Conservation (phyloP, 768 basidiomycete species). For the Amanita exitialis region DNA sequence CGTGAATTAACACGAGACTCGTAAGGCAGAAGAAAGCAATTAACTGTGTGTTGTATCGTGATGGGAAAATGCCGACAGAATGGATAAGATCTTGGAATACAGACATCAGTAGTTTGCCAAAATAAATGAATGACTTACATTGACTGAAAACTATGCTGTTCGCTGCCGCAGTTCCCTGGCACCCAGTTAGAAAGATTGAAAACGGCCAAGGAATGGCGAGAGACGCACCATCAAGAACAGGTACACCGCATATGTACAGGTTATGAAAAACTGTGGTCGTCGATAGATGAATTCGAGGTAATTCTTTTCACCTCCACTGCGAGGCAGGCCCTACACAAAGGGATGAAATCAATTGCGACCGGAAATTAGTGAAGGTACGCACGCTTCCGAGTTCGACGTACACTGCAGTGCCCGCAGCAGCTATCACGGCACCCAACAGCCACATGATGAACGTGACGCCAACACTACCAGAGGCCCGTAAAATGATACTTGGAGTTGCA, state of each 20-base stretch:
- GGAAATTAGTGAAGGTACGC: conserved; percentile 9
- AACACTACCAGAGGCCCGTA: conserved; percentile 59
- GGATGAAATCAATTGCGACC: background rate
- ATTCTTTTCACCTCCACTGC: conserved; percentile 69
- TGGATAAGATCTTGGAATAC: conserved; percentile 42
- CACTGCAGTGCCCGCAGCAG: conserved; percentile 57
- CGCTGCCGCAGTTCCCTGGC: conserved; percentile 49
- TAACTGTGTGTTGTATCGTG: conserved; percentile 37
- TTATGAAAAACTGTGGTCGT: conserved; percentile 48
- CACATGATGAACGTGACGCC: conserved; percentile 63
- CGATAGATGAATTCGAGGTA: conserved; percentile 64
- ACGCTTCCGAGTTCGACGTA: conserved; percentile 74
- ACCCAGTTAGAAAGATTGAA: background rate
- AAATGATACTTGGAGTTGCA: conserved; percentile 59
- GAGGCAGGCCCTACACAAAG: conserved; percentile 45
- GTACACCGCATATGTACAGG: conserved; percentile 50
- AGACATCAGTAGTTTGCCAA: background rate
- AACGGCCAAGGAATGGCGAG: background rate
- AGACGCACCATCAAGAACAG: conserved; percentile 42
- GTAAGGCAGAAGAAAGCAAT: conserved; percentile 47
- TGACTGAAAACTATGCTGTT: conserved; percentile 62
- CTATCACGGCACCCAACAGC: conserved; percentile 56
- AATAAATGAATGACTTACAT: conserved; percentile 32
- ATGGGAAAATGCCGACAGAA: conserved; percentile 35
- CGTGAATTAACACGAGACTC: conserved; percentile 48